A percentile compares a stretch with the other conserved stretches of the same genome.
Conservation (phyloP, 495 filamentous ascomycete species). For the Penicillium coprophilum region DNA sequence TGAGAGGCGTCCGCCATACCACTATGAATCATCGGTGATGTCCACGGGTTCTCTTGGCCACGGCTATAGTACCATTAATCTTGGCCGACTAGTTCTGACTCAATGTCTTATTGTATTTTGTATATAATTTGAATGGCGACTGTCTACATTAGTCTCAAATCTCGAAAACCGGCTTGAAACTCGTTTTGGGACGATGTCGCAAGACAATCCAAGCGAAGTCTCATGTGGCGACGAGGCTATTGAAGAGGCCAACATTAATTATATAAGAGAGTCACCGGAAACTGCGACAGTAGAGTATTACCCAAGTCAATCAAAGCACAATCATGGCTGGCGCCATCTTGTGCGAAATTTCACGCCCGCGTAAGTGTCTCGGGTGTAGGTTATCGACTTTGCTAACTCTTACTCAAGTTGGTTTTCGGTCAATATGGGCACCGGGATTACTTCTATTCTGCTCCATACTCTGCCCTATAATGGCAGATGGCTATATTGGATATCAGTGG, state of each 20-base stretch:
- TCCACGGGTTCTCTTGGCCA: too few relatives aligned
- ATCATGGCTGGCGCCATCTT: not conserved
- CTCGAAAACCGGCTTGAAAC: too few relatives aligned
- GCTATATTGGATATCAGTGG: slow-evolving; percentile 48
- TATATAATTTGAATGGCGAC: too few relatives aligned
- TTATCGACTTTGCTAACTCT: not conserved
- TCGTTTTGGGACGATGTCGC: too few relatives aligned
- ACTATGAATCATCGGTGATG: too few relatives aligned
- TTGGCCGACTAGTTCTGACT: too few relatives aligned
- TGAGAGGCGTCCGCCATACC: too few relatives aligned
- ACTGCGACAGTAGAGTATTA: not conserved
- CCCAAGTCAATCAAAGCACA: not conserved
- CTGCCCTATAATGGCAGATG: slow-evolving; percentile 49
- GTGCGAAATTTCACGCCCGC: not conserved
- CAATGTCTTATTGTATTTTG: too few relatives aligned
- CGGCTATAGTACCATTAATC: too few relatives aligned
- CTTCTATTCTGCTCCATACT: slow-evolving; percentile 53
- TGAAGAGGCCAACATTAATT: not conserved
- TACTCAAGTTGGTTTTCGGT: slow-evolving; percentile 39
- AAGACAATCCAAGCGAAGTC: too few relatives aligned
- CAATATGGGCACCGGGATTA: slow-evolving; percentile 61
- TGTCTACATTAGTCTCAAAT: too few relatives aligned
- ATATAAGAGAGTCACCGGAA: not conserved
- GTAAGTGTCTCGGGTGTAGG: not conserved
- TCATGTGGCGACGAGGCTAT: too few relatives aligned